A percentile compares a stretch with the other conserved stretches of the same genome.
phyloP scores from a whole-genome alignment of 768 basidiomycete genomes.

The Zangia roseola region DNA sequence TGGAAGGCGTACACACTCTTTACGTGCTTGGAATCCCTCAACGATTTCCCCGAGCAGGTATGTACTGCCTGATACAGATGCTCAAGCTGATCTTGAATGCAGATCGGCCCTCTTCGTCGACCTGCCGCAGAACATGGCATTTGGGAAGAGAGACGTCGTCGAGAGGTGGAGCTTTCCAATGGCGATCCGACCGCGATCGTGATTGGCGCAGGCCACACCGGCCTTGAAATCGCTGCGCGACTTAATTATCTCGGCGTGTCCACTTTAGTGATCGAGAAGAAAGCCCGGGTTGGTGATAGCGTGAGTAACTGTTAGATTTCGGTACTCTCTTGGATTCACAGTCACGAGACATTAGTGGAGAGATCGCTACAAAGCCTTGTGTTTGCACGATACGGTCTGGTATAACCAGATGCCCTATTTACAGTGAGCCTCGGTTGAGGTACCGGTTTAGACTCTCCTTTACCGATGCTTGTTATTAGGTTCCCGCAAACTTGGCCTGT shows the following conservation, averaged over 20 bases:
- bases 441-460: not conserved
- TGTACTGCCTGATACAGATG: not conserved
- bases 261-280: slow-evolving; percentile 57
- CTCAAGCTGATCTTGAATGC: not conserved
- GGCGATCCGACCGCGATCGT: slow-evolving; percentile 57
- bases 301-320: slow-evolving; percentile 8
- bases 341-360: slow-evolving; percentile 40
- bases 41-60: slow-evolving; percentile 53
- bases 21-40: slow-evolving; percentile 60
- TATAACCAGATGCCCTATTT: slow-evolving; percentile 58
- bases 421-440: slow-evolving; percentile 33
- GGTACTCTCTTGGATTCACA: not conserved
- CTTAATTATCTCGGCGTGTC: slow-evolving; percentile 57
- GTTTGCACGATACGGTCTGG: slow-evolving; percentile 54
- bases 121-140: slow-evolving; percentile 46
- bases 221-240: slow-evolving; percentile 63
- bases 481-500: slow-evolving; percentile 60
- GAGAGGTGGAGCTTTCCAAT: slow-evolving; percentile 46
- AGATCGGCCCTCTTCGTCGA: slow-evolving; percentile 43
- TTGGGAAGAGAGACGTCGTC: slow-evolving; percentile 49
- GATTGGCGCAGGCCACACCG: slow-evolving; percentile 66
- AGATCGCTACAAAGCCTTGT: slow-evolving; percentile 56
- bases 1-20: slow-evolving; percentile 66
- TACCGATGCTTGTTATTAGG: slow-evolving; percentile 23
- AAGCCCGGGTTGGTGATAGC: slow-evolving; percentile 49